Evolutionary conservation across 768 basidiomycete species (phyloP).

Genomic region (Aureoboletus auriporus): DNA sequence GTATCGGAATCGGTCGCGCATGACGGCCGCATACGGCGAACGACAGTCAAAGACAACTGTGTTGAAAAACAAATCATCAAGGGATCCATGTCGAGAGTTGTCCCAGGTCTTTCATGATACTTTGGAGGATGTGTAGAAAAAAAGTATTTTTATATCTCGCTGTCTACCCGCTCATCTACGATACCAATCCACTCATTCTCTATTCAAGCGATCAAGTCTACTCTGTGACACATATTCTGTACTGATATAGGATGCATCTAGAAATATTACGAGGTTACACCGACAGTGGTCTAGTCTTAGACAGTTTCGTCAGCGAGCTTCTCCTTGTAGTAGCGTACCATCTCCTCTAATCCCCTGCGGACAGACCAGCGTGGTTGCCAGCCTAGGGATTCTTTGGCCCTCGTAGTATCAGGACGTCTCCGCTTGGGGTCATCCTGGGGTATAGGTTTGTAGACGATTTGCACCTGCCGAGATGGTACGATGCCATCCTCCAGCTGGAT

Average conservation of each 20-base stretch:
- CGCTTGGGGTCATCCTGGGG: slow-evolving; percentile 94
- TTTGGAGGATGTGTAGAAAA: neutral
- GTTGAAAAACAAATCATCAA: slow-evolving; percentile 51
- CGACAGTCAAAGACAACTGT: slow-evolving; percentile 32
- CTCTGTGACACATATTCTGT: slow-evolving; percentile 4
- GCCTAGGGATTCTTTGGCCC: slow-evolving; percentile 75
- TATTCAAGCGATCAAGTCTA: slow-evolving; percentile 4
- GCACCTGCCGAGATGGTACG: slow-evolving; percentile 44
- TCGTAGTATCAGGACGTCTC: slow-evolving; percentile 87
- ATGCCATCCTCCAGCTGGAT: slow-evolving; percentile 83
- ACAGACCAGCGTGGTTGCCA: slow-evolving; percentile 97
- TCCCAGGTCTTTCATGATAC: slow-evolving; percentile 13
- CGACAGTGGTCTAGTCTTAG: slow-evolving; percentile 29
- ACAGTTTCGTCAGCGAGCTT: slow-evolving; percentile 84
- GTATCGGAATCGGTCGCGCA: slow-evolving; percentile 34
- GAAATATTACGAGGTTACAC: slow-evolving; percentile 2
- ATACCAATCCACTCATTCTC: slow-evolving; percentile 8
- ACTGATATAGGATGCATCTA: slow-evolving; percentile 14
- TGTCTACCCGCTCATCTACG: slow-evolving; percentile 1
- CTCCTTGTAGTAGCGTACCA: slow-evolving; percentile 89
- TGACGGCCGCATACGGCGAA: slow-evolving; percentile 39
- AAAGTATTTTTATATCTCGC: slow-evolving; percentile 14
- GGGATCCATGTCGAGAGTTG: slow-evolving; percentile 52
- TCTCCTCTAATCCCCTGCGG: slow-evolving; percentile 90
- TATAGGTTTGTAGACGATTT: slow-evolving; percentile 76